phyloP scores from a whole-genome alignment of 1,139 yeast genomes.

The Debaryomyces singareniensis region DNA sequence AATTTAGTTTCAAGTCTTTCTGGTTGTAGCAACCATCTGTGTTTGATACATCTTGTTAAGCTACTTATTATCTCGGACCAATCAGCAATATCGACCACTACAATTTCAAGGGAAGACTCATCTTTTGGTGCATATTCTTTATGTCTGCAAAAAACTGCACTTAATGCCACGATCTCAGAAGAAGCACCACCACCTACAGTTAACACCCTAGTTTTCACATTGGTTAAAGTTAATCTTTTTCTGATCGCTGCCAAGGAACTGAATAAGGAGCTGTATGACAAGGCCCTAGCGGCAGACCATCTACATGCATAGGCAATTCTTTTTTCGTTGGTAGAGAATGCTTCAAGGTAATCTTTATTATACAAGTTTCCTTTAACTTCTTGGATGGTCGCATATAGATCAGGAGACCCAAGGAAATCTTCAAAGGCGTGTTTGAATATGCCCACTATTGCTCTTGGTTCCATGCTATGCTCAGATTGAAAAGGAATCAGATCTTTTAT shows the following conservation, averaged over 20 bases:
- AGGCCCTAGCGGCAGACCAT: slow-evolving; percentile 82
- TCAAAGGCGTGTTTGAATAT: slow-evolving; percentile 44
- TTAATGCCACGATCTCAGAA: slow-evolving; percentile 70
- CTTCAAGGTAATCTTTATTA: slow-evolving; percentile 62
- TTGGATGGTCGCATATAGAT: slow-evolving; percentile 47
- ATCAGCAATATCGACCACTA: slow-evolving; percentile 70
- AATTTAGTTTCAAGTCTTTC: slow-evolving; percentile 41
- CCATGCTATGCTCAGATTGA: slow-evolving; percentile 21
- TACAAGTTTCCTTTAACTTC: slow-evolving; percentile 62
- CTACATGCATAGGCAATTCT: slow-evolving; percentile 74
- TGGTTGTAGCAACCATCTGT: slow-evolving; percentile 46
- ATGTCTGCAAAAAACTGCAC: slow-evolving; percentile 49
- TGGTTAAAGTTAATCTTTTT: slow-evolving; percentile 27
- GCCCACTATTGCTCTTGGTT: slow-evolving; percentile 37
- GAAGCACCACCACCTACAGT: slow-evolving; percentile 90
- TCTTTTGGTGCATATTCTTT: slow-evolving; percentile 34
- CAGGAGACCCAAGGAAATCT: slow-evolving; percentile 39
- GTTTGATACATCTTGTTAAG: slow-evolving; percentile 35
- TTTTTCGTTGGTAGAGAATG: slow-evolving; percentile 59
- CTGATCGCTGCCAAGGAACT: slow-evolving; percentile 40
- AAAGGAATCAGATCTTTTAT: slow-evolving; percentile 26
- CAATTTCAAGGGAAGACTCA: slow-evolving; percentile 33
- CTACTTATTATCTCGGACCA: slow-evolving; percentile 54
- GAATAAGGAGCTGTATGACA: slow-evolving; percentile 66
- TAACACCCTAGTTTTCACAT: slow-evolving; percentile 33